Conservation (phyloP, 306 rosid species). For the Cicer arietinum region DNA sequence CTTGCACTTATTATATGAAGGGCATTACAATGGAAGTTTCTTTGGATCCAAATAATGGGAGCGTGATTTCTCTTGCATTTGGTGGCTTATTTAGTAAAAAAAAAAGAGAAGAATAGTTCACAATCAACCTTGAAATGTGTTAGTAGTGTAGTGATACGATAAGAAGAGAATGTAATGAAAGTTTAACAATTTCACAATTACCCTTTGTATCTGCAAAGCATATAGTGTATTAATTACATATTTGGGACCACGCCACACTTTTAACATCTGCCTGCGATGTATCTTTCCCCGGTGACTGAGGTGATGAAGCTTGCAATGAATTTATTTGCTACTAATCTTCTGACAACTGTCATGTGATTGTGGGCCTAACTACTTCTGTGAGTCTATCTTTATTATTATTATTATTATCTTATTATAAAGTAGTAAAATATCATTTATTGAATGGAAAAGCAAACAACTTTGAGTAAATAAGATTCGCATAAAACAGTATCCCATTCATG, state of each 20-base stretch:
- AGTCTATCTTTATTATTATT: constrained; percentile 39
- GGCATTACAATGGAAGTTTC: no score
- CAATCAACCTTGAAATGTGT: constrained; percentile 8
- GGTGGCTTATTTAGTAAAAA: no score
- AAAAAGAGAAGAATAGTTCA: not conserved
- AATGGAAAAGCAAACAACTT: constrained; percentile 41
- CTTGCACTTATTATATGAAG: no score
- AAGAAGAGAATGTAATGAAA: not conserved
- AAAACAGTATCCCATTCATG: constrained; percentile 55
- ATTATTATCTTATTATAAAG: constrained; percentile 50
- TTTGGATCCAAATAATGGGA: no score
- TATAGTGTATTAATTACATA: not conserved
- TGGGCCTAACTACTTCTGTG: constrained; percentile 57
- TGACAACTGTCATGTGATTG: constrained; percentile 82
- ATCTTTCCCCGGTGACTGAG: constrained; percentile 40
- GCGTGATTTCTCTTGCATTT: no score
- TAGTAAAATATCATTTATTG: constrained; percentile 24
- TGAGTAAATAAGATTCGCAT: constrained; percentile 46
- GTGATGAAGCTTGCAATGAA: constrained; percentile 12
- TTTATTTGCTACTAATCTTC: constrained; percentile 42
- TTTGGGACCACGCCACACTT: constrained; percentile 45
- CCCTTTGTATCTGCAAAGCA: not conserved
- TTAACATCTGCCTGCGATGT: constrained; percentile 18
- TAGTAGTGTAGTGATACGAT: constrained; percentile 34
- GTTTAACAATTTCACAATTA: not conserved